Conservation (phyloP, 768 basidiomycete species). For the Ramaria sp. region DNA sequence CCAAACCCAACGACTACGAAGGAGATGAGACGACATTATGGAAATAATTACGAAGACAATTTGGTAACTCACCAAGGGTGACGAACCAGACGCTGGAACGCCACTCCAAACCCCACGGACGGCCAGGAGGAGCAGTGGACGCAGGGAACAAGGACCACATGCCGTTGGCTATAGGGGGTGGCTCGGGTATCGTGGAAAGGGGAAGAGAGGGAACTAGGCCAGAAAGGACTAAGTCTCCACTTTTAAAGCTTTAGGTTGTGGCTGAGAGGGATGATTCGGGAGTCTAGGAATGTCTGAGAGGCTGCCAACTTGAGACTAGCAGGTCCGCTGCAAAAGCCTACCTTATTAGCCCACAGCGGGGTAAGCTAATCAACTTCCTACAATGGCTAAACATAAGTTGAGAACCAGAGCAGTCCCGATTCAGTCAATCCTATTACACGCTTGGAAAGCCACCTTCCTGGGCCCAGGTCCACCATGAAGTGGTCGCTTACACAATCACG, state of each 20-base stretch:
- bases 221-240: background rate
- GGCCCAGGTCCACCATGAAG: too few species aligned
- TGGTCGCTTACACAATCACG: too few species aligned
- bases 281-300: background rate
- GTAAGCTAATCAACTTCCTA: too few species aligned
- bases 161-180: background rate
- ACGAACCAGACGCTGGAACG: constrained; percentile 48
- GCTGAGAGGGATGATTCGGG: background rate
- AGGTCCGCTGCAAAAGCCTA: too few species aligned
- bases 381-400: too few species aligned
- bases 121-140: background rate
- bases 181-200: background rate
- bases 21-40: background rate
- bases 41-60: background rate
- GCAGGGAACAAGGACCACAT: background rate
- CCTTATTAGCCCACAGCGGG: too few species aligned
- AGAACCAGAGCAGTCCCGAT: too few species aligned
- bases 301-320: too few species aligned
- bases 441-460: too few species aligned
- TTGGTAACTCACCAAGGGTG: constrained; percentile 28
- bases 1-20: constrained; percentile 38
- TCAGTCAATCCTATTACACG: too few species aligned
- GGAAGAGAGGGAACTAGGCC: background rate
- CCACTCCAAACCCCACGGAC: constrained; percentile 42
- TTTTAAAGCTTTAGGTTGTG: background rate